phyloP scores from a whole-genome alignment of 2,329 filamentous ascomycete species.

The Penicillium sp. region DNA sequence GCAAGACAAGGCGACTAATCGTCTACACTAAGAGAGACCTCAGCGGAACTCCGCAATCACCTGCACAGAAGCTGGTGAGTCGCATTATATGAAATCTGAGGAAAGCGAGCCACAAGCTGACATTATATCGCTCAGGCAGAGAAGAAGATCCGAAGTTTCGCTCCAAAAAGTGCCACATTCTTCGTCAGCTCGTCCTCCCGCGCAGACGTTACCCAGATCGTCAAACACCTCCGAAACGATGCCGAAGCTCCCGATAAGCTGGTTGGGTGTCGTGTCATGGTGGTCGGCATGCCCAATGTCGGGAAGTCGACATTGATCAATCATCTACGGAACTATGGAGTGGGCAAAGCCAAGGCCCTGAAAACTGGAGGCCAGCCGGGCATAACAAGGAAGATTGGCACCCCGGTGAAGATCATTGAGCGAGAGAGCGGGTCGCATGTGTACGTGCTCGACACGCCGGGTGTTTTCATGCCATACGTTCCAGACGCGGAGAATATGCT shows the following conservation, averaged over 20 bases:
- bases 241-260: constrained; percentile 48
- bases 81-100: not conserved
- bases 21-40: constrained; percentile 92
- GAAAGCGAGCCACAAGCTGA: not conserved
- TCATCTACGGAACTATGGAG: constrained; percentile 68
- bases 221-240: constrained; percentile 33
- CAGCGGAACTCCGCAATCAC: constrained; percentile 48
- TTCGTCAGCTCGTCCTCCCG: constrained; percentile 35
- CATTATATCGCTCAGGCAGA: constrained; percentile 27
- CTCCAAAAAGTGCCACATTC: constrained; percentile 35
- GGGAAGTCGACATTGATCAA: constrained; percentile 97
- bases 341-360: constrained; percentile 67
- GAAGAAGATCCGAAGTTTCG: constrained; percentile 34
- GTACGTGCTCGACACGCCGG: constrained; percentile 87
- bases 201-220: constrained; percentile 31
- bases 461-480: constrained; percentile 92
- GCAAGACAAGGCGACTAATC: constrained; percentile 70
- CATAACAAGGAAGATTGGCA: constrained; percentile 80
- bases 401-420: constrained; percentile 76
- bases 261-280: constrained; percentile 78
- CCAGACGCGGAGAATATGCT: constrained; percentile 84
- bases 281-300: constrained; percentile 97
- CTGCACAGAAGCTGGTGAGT: constrained; percentile 42
- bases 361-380: constrained; percentile 84
- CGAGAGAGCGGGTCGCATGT: constrained; percentile 59